Percentiles rank a stretch among this genome's conserved stretches.
phyloP scores from a whole-genome alignment of 2,329 filamentous ascomycete species.

The Helminthosporium solani region DNA sequence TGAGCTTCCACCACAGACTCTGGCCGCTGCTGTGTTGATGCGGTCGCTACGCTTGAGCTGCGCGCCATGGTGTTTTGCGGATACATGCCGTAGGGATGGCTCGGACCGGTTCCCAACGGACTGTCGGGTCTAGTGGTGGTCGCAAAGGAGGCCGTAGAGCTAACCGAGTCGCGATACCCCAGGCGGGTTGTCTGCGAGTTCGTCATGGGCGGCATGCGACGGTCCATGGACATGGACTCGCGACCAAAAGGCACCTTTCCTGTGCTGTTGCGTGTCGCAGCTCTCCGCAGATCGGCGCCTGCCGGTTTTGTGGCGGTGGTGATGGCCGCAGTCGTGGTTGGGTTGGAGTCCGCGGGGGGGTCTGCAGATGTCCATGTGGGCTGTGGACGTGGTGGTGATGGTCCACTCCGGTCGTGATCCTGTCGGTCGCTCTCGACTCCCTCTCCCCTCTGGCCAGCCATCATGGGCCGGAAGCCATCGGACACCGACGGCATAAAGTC shows the following conservation, averaged over 20 bases:
- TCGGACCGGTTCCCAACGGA: constrained; percentile 73
- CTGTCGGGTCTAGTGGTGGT: constrained; percentile 54
- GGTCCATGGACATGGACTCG: constrained; percentile 1
- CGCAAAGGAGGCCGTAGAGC: constrained; percentile 45
- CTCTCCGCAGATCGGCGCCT: constrained; percentile 29
- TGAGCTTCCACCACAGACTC: constrained; percentile 60
- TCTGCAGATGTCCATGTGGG: no score
- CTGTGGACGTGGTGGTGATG: constrained; percentile 18
- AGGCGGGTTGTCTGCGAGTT: constrained; percentile 33
- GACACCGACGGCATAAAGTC: constrained; percentile 47
- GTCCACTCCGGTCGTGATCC: constrained; percentile 25
- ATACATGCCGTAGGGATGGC: constrained; percentile 84
- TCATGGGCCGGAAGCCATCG: constrained; percentile 48
- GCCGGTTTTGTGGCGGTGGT: constrained; percentile 16
- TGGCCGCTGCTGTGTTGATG: constrained; percentile 63
- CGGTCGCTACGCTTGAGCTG: constrained; percentile 68
- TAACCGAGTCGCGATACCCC: constrained; percentile 39
- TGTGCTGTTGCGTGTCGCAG: constrained; percentile 41
- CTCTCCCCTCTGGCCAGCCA: constrained; percentile 12
- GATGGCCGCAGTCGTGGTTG: background rate
- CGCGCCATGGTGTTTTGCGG: constrained; percentile 62
- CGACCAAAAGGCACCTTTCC: constrained; percentile 32
- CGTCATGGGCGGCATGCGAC: constrained; percentile 18
- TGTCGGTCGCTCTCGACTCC: constrained; percentile 16
- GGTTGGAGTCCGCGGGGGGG: background rate